phyloP scores from a whole-genome alignment of 2,329 filamentous ascomycete genomes.

The Aspergillus sp. region DNA sequence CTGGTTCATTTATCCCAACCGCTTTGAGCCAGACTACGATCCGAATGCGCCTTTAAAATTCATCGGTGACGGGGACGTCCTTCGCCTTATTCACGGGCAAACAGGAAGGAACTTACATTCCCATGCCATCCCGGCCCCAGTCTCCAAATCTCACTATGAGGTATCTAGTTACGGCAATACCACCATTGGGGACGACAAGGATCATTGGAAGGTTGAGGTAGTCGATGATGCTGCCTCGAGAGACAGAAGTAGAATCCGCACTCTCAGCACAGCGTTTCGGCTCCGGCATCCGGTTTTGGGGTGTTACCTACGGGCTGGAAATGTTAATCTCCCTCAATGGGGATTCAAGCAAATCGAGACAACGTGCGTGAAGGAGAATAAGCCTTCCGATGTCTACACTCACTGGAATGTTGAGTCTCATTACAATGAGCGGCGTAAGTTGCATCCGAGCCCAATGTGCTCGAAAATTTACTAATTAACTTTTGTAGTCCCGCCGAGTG shows the following conservation, averaged over 20 bases:
- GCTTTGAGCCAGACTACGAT: slow-evolving; percentile 64
- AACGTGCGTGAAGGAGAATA: slow-evolving; percentile 88
- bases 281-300: slow-evolving; percentile 72
- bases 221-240: slow-evolving; percentile 80
- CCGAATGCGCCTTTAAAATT: slow-evolving; percentile 62
- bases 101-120: slow-evolving; percentile 97
- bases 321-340: slow-evolving; percentile 95
- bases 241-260: slow-evolving; percentile 77
- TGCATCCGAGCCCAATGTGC: not conserved
- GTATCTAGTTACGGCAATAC: slow-evolving; percentile 94
- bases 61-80: slow-evolving; percentile 65
- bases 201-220: slow-evolving; percentile 93
- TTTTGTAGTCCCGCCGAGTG: slow-evolving; percentile 65
- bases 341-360: slow-evolving; percentile 99
- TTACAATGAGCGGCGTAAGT: slow-evolving; percentile 82
- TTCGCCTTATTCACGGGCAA: slow-evolving; percentile 87
- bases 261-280: slow-evolving; percentile 86
- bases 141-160: slow-evolving; percentile 83
- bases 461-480: not conserved
- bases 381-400: slow-evolving; percentile 84
- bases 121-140: slow-evolving; percentile 76
- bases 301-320: slow-evolving; percentile 92
- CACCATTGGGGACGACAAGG: slow-evolving; percentile 92
- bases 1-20: slow-evolving; percentile 98
- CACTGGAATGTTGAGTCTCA: slow-evolving; percentile 99